Conservation (phyloP, 148 eudicot genomes). For the Rhododendron henanense region DNA sequence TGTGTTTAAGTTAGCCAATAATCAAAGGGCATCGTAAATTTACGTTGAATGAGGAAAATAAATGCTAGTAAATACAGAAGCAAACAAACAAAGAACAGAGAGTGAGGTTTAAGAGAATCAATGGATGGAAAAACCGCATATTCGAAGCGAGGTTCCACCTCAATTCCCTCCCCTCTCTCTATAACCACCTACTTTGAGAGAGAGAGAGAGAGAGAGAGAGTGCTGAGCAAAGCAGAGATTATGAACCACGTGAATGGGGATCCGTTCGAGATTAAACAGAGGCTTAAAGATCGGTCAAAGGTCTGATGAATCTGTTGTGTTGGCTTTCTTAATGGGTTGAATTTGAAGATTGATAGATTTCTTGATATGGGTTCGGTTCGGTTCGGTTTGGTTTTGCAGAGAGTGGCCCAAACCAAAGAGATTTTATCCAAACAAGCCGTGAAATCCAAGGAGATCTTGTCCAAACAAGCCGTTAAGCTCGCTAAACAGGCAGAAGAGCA, state of each 20-base stretch:
- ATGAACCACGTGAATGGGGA: conserved; percentile 39
- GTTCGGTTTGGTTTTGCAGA: conserved; percentile 32
- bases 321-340: conserved; percentile 4
- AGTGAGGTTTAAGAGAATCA: neutral
- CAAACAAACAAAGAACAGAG: too few species aligned
- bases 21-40: neutral
- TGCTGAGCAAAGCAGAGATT: conserved; percentile 55
- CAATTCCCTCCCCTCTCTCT: neutral
- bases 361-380: neutral
- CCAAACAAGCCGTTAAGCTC: conserved; percentile 81
- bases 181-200: neutral
- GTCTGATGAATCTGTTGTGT: conserved; percentile 20
- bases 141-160: neutral
- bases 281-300: conserved; percentile 61
- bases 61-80: too few species aligned
- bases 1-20: neutral
- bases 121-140: neutral
- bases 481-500: conserved; percentile 97
- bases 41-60: too few species aligned
- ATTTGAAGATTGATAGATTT: neutral
- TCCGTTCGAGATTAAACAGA: conserved; percentile 29
- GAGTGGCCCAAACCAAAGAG: conserved; percentile 80
- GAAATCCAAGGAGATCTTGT: conserved; percentile 65
- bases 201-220: conserved; percentile 7
- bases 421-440: conserved; percentile 83